Evolutionary conservation across 208 protist species (phyloP).

Genomic region (Trichomonas tenax): DNA sequence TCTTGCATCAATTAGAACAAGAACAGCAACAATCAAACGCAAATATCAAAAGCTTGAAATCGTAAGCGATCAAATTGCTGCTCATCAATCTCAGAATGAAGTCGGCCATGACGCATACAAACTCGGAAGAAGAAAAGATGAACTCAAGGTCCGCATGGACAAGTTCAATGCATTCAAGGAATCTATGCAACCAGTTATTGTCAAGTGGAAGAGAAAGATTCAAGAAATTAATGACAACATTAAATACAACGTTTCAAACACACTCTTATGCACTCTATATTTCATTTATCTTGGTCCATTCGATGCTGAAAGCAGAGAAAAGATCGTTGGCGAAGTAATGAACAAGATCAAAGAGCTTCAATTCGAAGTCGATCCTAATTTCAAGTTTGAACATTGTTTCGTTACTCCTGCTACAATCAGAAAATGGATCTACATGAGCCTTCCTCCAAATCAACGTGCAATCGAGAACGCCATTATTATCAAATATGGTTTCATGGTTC

Average conservation of each 20-base stretch:
- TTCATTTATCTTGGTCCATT: neutral
- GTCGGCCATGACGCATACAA: neutral
- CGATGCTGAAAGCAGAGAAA: neutral
- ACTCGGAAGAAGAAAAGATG: neutral
- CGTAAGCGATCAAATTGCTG: neutral
- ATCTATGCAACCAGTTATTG: neutral
- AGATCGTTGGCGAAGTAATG: neutral
- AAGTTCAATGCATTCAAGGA: neutral
- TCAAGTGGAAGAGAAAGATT: neutral
- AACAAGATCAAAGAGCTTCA: neutral
- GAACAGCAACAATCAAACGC: neutral
- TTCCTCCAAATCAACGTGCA: neutral
- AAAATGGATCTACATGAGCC: neutral
- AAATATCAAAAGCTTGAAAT: neutral
- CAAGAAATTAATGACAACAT: neutral
- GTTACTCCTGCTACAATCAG: neutral
- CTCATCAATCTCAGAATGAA: neutral
- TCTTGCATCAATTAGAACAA: neutral
- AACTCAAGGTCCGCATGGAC: neutral
- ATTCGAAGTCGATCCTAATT: neutral
- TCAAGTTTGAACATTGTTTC: neutral
- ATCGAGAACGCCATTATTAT: neutral
- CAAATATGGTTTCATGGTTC: neutral
- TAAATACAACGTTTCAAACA: neutral
- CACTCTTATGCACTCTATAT: neutral